These are phyloP conservation scores for Houttuynia cordata DNA, from an alignment of 164 flowering plant species.

Conservation along the genomic window DNA sequence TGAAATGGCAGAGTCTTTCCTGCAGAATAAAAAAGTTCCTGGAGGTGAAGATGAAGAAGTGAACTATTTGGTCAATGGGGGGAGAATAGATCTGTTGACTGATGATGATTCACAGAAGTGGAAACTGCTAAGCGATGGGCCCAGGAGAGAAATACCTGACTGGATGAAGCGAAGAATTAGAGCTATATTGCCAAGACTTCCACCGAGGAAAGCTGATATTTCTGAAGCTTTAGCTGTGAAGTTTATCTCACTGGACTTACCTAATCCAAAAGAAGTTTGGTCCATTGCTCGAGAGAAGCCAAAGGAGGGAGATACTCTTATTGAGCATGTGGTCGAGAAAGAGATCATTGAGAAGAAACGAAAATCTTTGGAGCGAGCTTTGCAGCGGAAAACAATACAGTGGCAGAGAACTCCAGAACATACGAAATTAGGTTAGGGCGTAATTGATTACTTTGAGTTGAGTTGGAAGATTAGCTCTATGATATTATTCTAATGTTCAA, in stretches of 20 bases:
- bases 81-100: slow-evolving; percentile 43
- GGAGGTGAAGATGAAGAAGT: slow-evolving; percentile 20
- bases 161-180: slow-evolving; percentile 52
- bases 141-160: slow-evolving; percentile 47
- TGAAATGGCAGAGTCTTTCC: slow-evolving; percentile 39
- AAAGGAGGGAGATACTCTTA: slow-evolving; percentile 35
- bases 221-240: slow-evolving; percentile 23
- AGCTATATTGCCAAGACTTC: slow-evolving; percentile 39
- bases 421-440: slow-evolving; percentile 34
- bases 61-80: slow-evolving; percentile 36
- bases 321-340: slow-evolving; percentile 46
- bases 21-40: slow-evolving; percentile 16
- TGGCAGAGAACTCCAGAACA: slow-evolving; percentile 41
- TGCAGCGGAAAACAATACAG: slow-evolving; percentile 33
- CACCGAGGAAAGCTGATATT: slow-evolving; percentile 35
- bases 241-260: slow-evolving; percentile 31
- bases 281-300: slow-evolving; percentile 49
- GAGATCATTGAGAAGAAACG: slow-evolving; percentile 47
- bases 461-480: background rate
- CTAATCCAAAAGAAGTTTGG: slow-evolving; percentile 51
- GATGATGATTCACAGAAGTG: slow-evolving; percentile 43
- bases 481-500: background rate
- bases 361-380: slow-evolving; percentile 39
- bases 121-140: slow-evolving; percentile 52
- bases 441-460: background rate